phyloP scores from a whole-genome alignment of 2,329 filamentous ascomycete species.

The Aureobasidium pullulans region DNA sequence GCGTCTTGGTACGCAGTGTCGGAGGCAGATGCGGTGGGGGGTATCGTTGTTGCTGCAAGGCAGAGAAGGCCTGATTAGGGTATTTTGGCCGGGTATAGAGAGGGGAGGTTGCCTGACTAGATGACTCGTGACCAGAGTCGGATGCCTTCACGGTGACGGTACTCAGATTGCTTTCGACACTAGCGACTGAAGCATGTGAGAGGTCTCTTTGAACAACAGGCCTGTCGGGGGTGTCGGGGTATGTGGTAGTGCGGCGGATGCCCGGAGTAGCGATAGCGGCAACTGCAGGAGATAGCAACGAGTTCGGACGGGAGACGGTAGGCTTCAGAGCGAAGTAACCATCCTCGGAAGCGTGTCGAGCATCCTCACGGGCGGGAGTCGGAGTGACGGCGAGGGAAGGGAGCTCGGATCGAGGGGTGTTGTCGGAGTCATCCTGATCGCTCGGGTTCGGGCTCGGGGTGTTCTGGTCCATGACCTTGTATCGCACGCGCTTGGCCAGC shows the following conservation, averaged over 20 bases:
- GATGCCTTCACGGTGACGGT: slow-evolving; percentile 25
- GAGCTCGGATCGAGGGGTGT: slow-evolving; percentile 34
- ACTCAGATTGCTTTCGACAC: slow-evolving; percentile 34
- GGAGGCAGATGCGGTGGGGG: slow-evolving; percentile 32
- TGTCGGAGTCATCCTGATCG: slow-evolving; percentile 24
- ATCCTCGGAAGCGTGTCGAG: slow-evolving; percentile 17
- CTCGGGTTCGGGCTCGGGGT: not conserved
- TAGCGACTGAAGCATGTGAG: slow-evolving; percentile 36
- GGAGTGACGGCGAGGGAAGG: slow-evolving; percentile 25
- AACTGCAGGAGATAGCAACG: not conserved
- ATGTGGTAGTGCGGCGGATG: not conserved
- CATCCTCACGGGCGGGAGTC: slow-evolving; percentile 8
- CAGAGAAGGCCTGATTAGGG: slow-evolving; percentile 44
- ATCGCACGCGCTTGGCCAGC: slow-evolving; percentile 10
- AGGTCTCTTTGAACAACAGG: slow-evolving; percentile 34
- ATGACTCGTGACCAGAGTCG: slow-evolving; percentile 17
- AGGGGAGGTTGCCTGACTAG: slow-evolving; percentile 16
- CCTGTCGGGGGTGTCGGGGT: slow-evolving; percentile 18
- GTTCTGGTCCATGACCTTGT: slow-evolving; percentile 10
- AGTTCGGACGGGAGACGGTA: not conserved
- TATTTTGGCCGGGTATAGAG: slow-evolving; percentile 32
- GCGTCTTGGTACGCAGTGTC: slow-evolving; percentile 34
- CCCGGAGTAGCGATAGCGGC: not conserved
- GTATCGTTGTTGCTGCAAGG: slow-evolving; percentile 39
- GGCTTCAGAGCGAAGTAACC: slow-evolving; percentile 20